Evolutionary conservation across 768 basidiomycete species (phyloP).

Genomic region (Boletus rubescentipes): DNA sequence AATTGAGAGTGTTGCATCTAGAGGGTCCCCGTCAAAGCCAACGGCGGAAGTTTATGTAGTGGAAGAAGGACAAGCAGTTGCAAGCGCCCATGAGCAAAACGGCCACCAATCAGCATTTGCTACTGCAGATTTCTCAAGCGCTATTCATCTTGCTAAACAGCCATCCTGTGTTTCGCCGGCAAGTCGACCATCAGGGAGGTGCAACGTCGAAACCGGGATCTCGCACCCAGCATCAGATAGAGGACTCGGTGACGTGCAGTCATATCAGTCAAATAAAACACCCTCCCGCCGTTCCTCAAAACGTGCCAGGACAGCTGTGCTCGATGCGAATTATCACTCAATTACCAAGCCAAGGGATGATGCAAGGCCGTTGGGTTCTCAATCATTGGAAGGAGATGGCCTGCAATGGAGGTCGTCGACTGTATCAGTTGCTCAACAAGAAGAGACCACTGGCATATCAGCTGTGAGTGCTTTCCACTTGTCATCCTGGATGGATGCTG

Average conservation of each 20-base stretch:
- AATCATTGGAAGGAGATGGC: neutral
- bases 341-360: neutral
- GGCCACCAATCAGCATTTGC: neutral
- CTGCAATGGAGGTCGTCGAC: neutral
- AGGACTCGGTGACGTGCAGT: neutral
- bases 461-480: slow-evolving; percentile 2
- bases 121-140: neutral
- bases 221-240: neutral
- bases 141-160: neutral
- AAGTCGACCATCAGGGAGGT: neutral
- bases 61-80: neutral
- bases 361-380: neutral
- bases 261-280: neutral
- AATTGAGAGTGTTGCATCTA: neutral
- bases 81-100: neutral
- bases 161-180: too few relatives aligned
- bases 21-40: slow-evolving; percentile 4
- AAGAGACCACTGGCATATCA: neutral
- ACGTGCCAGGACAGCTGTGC: neutral
- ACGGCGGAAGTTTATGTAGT: neutral
- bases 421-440: neutral
- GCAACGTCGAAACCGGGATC: neutral
- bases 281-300: neutral
- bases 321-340: neutral
- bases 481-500: neutral